Conservation (phyloP, 139 green algal genomes). For the Picochlorum costavermella region DNA sequence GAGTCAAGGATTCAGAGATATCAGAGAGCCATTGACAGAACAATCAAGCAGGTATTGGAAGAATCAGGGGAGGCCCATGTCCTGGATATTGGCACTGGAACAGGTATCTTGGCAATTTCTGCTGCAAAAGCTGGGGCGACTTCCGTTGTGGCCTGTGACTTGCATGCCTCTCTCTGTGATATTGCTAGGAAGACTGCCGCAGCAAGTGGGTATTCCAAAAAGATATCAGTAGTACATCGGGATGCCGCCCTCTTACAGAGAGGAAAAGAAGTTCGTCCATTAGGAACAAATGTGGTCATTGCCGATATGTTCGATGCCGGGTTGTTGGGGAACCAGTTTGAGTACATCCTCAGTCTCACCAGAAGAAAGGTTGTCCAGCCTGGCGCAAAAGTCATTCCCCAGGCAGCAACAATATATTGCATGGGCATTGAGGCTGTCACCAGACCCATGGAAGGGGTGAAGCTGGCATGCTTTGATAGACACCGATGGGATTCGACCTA, state of each 20-base stretch:
- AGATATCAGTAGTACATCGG: slow-evolving; percentile 34
- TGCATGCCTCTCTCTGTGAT: slow-evolving; percentile 29
- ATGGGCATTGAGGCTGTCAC: slow-evolving; percentile 63
- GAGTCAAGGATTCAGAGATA: slow-evolving; percentile 28
- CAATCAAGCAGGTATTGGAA: slow-evolving; percentile 14
- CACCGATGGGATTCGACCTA: slow-evolving; percentile 65
- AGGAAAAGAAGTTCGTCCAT: slow-evolving; percentile 38
- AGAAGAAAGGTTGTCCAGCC: slow-evolving; percentile 44
- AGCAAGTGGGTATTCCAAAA: slow-evolving; percentile 32
- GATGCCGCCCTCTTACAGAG: slow-evolving; percentile 38
- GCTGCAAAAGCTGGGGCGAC: slow-evolving; percentile 46
- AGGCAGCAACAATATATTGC: slow-evolving; percentile 54
- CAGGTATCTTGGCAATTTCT: slow-evolving; percentile 61
- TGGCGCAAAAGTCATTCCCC: slow-evolving; percentile 44
- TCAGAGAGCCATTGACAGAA: slow-evolving; percentile 36
- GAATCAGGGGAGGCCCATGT: slow-evolving; percentile 42
- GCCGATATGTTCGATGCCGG: slow-evolving; percentile 58
- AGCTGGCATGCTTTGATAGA: slow-evolving; percentile 57
- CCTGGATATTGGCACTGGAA: slow-evolving; percentile 78
- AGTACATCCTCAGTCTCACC: slow-evolving; percentile 44
- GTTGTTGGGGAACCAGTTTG: slow-evolving; percentile 52
- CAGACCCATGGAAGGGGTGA: slow-evolving; percentile 36
- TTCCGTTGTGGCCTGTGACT: slow-evolving; percentile 47
- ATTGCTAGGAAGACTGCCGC: slow-evolving; percentile 32
- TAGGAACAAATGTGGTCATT: slow-evolving; percentile 60